A percentile compares a stretch with the other conserved stretches of the same genome.
Evolutionary conservation across 352 stramenopile genomes (phyloP).

Genomic region (Vaucheria bursata): DNA sequence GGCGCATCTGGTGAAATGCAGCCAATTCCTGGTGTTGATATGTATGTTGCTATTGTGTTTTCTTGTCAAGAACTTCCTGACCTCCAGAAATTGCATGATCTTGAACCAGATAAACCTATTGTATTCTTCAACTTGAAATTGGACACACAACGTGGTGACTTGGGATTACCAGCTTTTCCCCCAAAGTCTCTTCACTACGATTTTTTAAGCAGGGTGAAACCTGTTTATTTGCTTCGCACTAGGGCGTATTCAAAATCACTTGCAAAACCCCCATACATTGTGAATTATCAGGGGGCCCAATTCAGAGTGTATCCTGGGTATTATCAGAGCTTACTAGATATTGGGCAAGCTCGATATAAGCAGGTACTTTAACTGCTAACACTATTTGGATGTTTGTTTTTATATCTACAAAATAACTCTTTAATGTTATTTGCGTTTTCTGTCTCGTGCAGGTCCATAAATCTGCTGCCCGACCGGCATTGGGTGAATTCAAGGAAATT

Average conservation of each 20-base stretch:
- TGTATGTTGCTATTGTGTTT: constrained; percentile 61
- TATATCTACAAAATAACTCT: too few relatives aligned
- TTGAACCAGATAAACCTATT: constrained; percentile 51
- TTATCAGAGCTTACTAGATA: constrained; percentile 67
- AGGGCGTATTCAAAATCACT: constrained; percentile 60
- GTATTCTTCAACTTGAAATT: constrained; percentile 71
- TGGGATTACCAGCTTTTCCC: constrained; percentile 63
- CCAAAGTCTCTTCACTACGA: constrained; percentile 59
- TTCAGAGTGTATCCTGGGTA: constrained; percentile 65
- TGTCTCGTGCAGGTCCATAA: constrained; percentile 15
- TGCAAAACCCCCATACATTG: constrained; percentile 60
- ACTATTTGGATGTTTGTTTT: background rate
- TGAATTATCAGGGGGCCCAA: constrained; percentile 69
- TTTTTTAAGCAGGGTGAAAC: constrained; percentile 62
- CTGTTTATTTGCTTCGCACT: constrained; percentile 65
- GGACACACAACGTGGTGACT: constrained; percentile 63
- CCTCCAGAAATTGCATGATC: constrained; percentile 59
- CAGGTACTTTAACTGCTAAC: constrained; percentile 1
- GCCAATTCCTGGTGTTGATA: constrained; percentile 47
- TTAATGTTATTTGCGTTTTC: background rate
- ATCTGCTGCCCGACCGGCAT: constrained; percentile 6
- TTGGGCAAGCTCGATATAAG: constrained; percentile 52
- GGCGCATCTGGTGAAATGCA: background rate
- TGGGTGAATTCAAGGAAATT: constrained; percentile 42
- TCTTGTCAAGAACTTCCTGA: constrained; percentile 66